These are phyloP conservation scores for Saccharum spontaneum DNA, from an alignment of 176 grass and related monocot species.

Conservation along the genomic window DNA sequence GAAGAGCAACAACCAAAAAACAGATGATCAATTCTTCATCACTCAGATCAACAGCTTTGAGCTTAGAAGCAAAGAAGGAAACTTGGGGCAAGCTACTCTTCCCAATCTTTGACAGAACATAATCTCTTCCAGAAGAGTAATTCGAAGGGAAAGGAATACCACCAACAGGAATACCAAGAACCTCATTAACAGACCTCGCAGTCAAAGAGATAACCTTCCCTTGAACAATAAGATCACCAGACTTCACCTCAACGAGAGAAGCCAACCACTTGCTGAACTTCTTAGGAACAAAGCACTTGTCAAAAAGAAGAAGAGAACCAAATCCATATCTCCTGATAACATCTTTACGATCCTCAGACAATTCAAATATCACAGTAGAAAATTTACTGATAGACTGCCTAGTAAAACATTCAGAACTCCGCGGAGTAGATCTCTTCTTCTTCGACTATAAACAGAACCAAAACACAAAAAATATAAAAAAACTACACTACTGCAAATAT, in stretches of 20 bases:
- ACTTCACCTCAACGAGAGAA: neutral
- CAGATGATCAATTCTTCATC: neutral
- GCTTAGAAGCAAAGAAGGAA: neutral
- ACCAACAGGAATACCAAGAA: neutral
- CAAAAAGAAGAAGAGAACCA: neutral
- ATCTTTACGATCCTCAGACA: neutral
- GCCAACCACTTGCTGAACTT: neutral
- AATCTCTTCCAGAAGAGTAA: neutral
- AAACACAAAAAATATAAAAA: too few relatives aligned
- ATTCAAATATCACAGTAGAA: neutral
- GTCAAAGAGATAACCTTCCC: neutral
- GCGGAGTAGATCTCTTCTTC: too few relatives aligned
- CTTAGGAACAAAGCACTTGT: neutral
- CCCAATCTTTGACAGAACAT: neutral
- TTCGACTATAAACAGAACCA: too few relatives aligned
- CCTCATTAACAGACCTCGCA: neutral
- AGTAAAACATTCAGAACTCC: neutral
- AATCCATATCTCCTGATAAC: neutral
- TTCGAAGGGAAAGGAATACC: neutral
- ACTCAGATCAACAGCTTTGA: rapidly evolving
- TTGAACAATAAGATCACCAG: neutral
- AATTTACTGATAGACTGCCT: neutral
- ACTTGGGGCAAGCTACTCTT: neutral
- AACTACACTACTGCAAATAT: too few relatives aligned
- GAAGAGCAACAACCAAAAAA: neutral